Conservation (phyloP, 1,139 yeast species). For the Hansenula lynferdii region DNA sequence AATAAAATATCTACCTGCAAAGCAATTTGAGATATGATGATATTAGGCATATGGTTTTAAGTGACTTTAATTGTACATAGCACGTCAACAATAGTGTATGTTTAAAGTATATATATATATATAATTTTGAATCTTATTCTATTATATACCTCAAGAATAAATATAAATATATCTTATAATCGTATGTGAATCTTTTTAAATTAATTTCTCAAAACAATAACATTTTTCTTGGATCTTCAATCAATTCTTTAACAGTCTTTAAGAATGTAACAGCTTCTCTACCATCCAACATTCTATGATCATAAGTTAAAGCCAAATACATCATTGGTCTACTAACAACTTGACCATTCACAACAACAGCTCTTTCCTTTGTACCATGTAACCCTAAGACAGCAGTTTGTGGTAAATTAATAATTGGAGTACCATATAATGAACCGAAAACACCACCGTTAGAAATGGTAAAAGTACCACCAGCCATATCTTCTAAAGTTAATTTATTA, state of each 20-base stretch:
- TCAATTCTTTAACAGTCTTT: slow-evolving; percentile 91
- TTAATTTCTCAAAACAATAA: slow-evolving; percentile 48
- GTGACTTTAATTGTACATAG: too few relatives aligned
- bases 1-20: slow-evolving; percentile 21
- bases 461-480: slow-evolving; percentile 99
- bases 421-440: slow-evolving; percentile 95
- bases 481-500: slow-evolving; percentile 93
- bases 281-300: slow-evolving; percentile 97
- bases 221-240: slow-evolving; percentile 99
- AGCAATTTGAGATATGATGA: slow-evolving; percentile 12
- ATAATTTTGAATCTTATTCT: neutral
- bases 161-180: neutral
- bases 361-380: slow-evolving; percentile 97
- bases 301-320: slow-evolving; percentile 98
- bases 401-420: slow-evolving; percentile 97
- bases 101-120: neutral
- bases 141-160: neutral
- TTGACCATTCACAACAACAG: slow-evolving; percentile 95
- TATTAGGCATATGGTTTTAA: neutral
- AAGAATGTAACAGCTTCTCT: slow-evolving; percentile 98
- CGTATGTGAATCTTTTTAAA: neutral
- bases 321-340: slow-evolving; percentile 98
- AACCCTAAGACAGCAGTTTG: slow-evolving; percentile 98
- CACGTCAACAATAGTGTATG: slow-evolving; percentile 2
- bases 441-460: slow-evolving; percentile 99